A percentile compares a stretch with the other conserved stretches of the same genome.
These are phyloP conservation scores for Anisogramma anomala DNA, from an alignment of 2,329 filamentous ascomycete species.

Conservation along the genomic window DNA sequence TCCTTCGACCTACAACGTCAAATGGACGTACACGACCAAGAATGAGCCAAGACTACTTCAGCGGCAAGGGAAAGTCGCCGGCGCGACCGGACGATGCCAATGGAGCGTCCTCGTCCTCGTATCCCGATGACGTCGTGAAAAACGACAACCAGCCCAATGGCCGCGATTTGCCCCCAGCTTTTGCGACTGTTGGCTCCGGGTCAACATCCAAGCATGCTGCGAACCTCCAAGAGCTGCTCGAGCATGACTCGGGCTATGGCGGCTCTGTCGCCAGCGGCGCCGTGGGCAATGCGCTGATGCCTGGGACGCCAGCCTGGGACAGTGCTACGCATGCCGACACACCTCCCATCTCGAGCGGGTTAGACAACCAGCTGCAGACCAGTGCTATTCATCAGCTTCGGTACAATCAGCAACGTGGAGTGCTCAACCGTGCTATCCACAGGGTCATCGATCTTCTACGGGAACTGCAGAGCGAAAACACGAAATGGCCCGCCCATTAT, in stretches of 20 bases:
- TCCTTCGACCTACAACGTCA: slow-evolving; percentile 6
- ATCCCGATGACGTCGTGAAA: slow-evolving; percentile 14
- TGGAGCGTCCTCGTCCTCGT: slow-evolving; percentile 10
- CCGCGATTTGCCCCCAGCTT: slow-evolving; percentile 28
- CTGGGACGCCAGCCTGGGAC: slow-evolving; percentile 30
- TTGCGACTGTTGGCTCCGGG: slow-evolving; percentile 81
- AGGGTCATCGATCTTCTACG: slow-evolving; percentile 75
- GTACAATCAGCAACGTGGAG: slow-evolving; percentile 85
- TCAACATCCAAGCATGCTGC: slow-evolving; percentile 71
- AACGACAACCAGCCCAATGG: slow-evolving; percentile 1
- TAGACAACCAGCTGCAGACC: slow-evolving; percentile 57
- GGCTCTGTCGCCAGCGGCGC: slow-evolving; percentile 62
- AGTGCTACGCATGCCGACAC: slow-evolving; percentile 35
- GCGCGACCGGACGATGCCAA: slow-evolving; percentile 18
- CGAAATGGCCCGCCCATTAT: slow-evolving; percentile 88
- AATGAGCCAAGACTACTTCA: slow-evolving; percentile 52
- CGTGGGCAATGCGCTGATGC: slow-evolving; percentile 24
- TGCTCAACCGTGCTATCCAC: slow-evolving; percentile 78
- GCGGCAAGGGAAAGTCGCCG: slow-evolving; percentile 41
- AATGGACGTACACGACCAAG: slow-evolving; percentile 19
- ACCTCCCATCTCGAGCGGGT: slow-evolving; percentile 36
- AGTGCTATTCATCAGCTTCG: slow-evolving; percentile 85
- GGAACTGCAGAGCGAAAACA: slow-evolving; percentile 77
- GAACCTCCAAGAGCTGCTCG: slow-evolving; percentile 68
- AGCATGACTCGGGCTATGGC: slow-evolving; percentile 85